Conservation (phyloP, 208 protist species). For the Trypanosomatidae sp. region DNA sequence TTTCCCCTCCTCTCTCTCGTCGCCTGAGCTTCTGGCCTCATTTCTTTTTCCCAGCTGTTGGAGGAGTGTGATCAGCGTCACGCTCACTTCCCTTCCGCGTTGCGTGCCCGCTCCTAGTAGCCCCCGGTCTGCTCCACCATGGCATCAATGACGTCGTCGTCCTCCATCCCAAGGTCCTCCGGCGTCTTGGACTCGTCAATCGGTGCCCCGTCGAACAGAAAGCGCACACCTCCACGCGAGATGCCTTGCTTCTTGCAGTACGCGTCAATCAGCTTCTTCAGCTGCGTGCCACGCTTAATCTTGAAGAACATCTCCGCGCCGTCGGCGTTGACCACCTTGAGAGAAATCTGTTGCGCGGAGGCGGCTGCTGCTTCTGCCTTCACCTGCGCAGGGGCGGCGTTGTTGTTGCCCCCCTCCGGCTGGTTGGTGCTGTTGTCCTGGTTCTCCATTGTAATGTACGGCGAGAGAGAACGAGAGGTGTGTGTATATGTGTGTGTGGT, state of each 20-base stretch:
- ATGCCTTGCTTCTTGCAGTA: constrained; percentile 97
- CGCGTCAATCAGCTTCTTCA: constrained; percentile 97
- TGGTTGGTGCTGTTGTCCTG: constrained; percentile 19
- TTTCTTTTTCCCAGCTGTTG: too few relatives aligned
- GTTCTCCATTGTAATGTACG: constrained; percentile 28
- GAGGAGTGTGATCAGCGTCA: too few relatives aligned
- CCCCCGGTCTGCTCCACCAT: constrained; percentile 96
- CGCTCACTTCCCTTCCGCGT: too few relatives aligned
- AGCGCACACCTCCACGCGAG: constrained; percentile 86
- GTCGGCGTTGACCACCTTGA: constrained; percentile 93
- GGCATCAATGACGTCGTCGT: constrained; percentile 95
- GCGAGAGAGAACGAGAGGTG: too few relatives aligned
- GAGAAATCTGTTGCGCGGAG: constrained; percentile 69
- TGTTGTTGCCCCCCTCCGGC: constrained; percentile 14
- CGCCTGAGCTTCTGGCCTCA: too few relatives aligned
- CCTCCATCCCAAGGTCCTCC: constrained; percentile 94
- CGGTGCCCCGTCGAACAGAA: constrained; percentile 95
- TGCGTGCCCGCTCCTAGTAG: too few relatives aligned
- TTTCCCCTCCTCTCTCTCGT: too few relatives aligned
- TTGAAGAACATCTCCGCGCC: constrained; percentile 97
- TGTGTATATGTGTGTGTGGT: too few relatives aligned
- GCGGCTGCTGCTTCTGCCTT: constrained; percentile 54
- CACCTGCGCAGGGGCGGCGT: constrained; percentile 33
- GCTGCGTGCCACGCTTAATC: constrained; percentile 93
- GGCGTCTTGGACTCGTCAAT: constrained; percentile 93